Evolutionary conservation across 31 red algal species (phyloP).

Genomic region (Asparagopsis taxiformis): DNA sequence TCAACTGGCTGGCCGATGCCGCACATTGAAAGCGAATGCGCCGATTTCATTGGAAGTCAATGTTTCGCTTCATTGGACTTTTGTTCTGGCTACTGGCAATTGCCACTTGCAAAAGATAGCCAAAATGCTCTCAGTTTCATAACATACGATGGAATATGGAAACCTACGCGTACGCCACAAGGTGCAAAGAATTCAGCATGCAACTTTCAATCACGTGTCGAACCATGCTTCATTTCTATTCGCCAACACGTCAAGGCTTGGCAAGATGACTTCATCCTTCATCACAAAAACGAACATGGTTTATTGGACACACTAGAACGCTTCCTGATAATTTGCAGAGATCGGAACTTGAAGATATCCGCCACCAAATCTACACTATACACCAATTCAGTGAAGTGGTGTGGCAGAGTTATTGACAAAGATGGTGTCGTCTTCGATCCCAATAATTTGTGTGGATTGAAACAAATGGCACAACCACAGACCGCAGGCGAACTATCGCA

Average conservation of each 20-base stretch:
- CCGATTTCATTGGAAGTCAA: no score
- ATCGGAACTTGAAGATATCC: neutral
- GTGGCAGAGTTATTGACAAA: neutral
- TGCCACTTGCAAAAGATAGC: no score
- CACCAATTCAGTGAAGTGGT: neutral
- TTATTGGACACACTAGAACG: neutral
- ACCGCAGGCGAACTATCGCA: constrained; percentile 6
- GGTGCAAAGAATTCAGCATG: neutral
- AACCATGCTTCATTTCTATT: neutral
- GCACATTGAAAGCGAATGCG: no score
- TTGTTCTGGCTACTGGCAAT: no score
- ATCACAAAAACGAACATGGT: neutral
- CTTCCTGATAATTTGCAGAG: neutral
- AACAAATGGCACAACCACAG: neutral
- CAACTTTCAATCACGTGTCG: neutral
- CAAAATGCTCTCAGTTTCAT: no score
- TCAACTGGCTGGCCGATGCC: no score
- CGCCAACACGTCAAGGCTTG: neutral
- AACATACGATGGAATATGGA: no score
- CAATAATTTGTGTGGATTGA: neutral
- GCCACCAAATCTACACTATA: neutral
- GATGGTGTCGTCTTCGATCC: neutral
- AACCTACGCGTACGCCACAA: neutral
- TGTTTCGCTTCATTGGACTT: no score
- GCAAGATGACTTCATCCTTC: neutral